Evolutionary conservation across 345 rosid genomes (phyloP), one percentile per base, ranked within the genome.

Genomic region (Rhizophora mangle): DNA sequence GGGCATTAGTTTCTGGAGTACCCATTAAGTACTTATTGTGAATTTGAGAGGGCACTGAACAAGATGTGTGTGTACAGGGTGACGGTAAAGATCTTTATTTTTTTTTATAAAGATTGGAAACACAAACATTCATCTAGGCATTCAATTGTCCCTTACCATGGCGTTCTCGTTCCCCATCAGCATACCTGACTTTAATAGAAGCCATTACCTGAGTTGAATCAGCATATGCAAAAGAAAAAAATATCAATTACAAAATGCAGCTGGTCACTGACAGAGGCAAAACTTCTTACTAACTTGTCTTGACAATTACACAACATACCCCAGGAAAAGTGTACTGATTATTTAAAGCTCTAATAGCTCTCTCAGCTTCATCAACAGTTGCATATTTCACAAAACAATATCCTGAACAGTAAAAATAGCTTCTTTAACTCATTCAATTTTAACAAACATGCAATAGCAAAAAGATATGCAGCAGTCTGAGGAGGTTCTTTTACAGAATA

Each of bases 381-480:
- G 81, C 78, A 83, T 85, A 93, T 79, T 93, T 93, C 43, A 91
- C 88, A 74, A 93, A 93, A 84, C 97, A 90, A 78, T 87, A 89
- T 59, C 86, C 98, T 90, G 82, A 72, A 74, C 20, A 65, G 74
- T 46, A 43, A 73, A 51, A 78, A 16, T 61, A n/a, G n/a, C 22
- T 63, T 0, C 26, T 63, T 43, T 36, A 29, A 24, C 26, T 56
- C 29, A 24, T 56, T 43, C 5, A 3, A 3, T 15, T 54, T 24
- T 27, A 10, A 5, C 31, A 24, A 27, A 24, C 24, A 56, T 56
- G 60, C 27, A 1, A 22, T 26, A 55, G 11, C 59, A 55, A 55
- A 10, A 55, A 55, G 59, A 26, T 26, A 56, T 56, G 49, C 19
- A 13, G 49, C 19, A 43, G 18, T 43, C 5, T 43, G 1, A 3